Percentiles rank a stretch among this genome's conserved stretches.
phyloP scores from a whole-genome alignment of 345 rosid species.

The Rhodamnia argentea region DNA sequence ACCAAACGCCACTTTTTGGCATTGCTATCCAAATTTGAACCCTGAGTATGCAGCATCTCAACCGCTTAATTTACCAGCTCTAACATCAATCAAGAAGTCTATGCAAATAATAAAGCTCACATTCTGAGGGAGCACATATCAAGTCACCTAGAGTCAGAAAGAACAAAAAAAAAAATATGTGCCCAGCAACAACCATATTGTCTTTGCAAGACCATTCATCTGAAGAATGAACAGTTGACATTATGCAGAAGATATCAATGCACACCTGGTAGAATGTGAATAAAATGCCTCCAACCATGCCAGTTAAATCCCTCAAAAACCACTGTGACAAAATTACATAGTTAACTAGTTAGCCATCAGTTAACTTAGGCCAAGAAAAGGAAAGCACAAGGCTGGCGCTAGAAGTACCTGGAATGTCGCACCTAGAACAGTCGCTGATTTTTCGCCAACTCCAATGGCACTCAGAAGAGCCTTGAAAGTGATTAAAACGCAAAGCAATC shows the following conservation, averaged over 20 bases:
- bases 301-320: conserved; percentile 94
- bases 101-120: not conserved
- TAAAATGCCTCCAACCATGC: conserved; percentile 90
- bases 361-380: not conserved
- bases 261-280: conserved; percentile 90
- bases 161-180: not conserved
- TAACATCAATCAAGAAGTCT: not conserved
- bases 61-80: not conserved
- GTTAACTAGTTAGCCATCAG: not conserved
- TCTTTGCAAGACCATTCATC: not conserved
- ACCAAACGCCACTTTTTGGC: conserved; percentile 98
- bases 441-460: conserved; percentile 96
- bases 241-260: not conserved
- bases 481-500: not conserved
- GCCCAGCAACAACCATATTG: not conserved
- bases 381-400: not conserved
- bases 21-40: conserved; percentile 83
- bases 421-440: conserved; percentile 88
- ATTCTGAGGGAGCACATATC: not conserved
- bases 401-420: conserved; percentile 81
- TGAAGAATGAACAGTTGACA: not conserved
- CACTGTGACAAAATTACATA: conserved; percentile 40
- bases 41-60: conserved; percentile 23
- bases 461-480: conserved; percentile 67
- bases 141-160: not conserved